phyloP scores from a whole-genome alignment of 805 yeast species.

The Yamadazyma sp. region DNA sequence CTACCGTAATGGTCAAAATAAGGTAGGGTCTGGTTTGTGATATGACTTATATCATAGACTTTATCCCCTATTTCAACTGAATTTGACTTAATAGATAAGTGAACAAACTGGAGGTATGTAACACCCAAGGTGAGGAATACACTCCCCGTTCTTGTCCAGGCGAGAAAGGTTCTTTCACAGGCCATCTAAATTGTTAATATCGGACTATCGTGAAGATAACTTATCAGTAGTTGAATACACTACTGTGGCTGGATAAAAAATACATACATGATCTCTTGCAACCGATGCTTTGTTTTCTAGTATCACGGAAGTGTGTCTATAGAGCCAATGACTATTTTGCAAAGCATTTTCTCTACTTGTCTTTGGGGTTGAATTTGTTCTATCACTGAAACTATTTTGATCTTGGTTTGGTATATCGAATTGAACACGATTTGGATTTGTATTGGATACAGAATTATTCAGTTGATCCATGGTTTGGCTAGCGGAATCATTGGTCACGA shows the following conservation, averaged over 20 bases:
- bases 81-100: slow-evolving; percentile 16
- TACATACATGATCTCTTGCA: slow-evolving; percentile 39
- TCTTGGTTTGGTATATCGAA: too few species aligned
- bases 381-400: background rate
- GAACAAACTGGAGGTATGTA: slow-evolving; percentile 20
- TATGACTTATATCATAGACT: slow-evolving; percentile 1
- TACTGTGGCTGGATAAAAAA: background rate
- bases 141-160: slow-evolving; percentile 26
- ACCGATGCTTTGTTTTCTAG: slow-evolving; percentile 30
- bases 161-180: slow-evolving; percentile 30
- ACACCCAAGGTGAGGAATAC: slow-evolving; percentile 23
- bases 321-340: too few species aligned
- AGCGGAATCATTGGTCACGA: background rate
- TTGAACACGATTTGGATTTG: too few species aligned
- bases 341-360: too few species aligned
- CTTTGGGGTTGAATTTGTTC: too few species aligned
- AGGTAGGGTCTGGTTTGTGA: slow-evolving; percentile 1
- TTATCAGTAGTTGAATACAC: background rate
- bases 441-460: too few species aligned
- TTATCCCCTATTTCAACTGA: slow-evolving; percentile 5
- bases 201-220: background rate
- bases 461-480: too few species aligned
- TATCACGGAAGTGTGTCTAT: slow-evolving; percentile 4
- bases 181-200: slow-evolving; percentile 27
- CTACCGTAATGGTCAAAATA: slow-evolving; percentile 13